Base-by-base conservation (phyloP, 148 eudicot genomes). In the Diospyros lotus region DNA sequence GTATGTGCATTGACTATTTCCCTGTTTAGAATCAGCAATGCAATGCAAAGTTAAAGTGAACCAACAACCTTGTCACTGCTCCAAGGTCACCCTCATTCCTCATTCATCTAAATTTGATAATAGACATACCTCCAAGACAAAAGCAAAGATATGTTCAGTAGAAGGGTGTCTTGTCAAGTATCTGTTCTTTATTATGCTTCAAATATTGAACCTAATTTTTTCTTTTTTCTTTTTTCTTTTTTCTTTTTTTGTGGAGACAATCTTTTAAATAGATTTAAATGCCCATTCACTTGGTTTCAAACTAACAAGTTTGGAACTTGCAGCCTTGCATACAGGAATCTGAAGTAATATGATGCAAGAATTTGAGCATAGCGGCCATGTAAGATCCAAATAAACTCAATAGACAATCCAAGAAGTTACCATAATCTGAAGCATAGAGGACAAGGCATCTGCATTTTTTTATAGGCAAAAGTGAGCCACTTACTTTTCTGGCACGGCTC, bases 401-500 rank as follows among this genome's bases (percentile, higher is more conserved):
- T 5, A 40, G 4, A 69, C 41, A 58, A 41, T 7, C 62, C 8
- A 11, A 71, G 4, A 43, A 11, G 55, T 58, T 43, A 71, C 9
- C 9, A 40, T 11, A 58, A 55, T 43, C 28, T 15, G 15, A 7
- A n/a, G 64, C 15, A 58, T 4, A 43, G 39, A 15, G 43, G 50
- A 13, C 8, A 12, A n/a, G 46, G 8, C 13, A 3, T 15, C 43
- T 9, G 58, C 9, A 40, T 64, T 63, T 52, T 42, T n/a, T 6
- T 41, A 4, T 18, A 64, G 56, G 28, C 28, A 45, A 64, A 63
- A 44, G 58, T 5, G 9, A 65, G 59, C 2, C 55, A 68, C 86
- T 76, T 85, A 91, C 89, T 77, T 81, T 55, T 83, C 82, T 40
- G 89, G 87, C 28, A 77, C 73, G 67, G 84, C 87, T 60, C 93